Conservation (phyloP, 1,284 basidiomycete species). For the Austroboletus niveus region DNA sequence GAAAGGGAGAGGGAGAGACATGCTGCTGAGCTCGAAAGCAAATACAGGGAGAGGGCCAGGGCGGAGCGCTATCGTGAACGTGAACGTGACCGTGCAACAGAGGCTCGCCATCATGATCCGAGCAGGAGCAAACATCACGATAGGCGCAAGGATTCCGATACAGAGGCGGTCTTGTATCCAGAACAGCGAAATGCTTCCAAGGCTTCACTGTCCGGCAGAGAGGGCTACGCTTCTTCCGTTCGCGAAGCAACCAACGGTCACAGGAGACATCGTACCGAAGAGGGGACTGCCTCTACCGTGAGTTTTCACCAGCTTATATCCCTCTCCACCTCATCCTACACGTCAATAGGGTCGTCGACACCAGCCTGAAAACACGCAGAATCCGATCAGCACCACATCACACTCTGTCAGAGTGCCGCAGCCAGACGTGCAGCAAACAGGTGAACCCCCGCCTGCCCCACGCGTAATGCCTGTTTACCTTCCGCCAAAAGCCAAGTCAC, state of each 20-base stretch:
- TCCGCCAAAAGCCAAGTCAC: slow-evolving; percentile 34
- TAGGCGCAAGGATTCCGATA: slow-evolving; percentile 34
- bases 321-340: slow-evolving; percentile 8
- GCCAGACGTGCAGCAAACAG: slow-evolving; percentile 23
- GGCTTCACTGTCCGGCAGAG: slow-evolving; percentile 29
- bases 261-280: slow-evolving; percentile 34
- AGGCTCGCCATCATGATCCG: slow-evolving; percentile 25
- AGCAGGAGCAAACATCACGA: slow-evolving; percentile 23
- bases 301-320: slow-evolving; percentile 19
- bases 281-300: slow-evolving; percentile 28
- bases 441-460: slow-evolving; percentile 36
- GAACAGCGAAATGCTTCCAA: slow-evolving; percentile 31
- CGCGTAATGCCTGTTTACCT: slow-evolving; percentile 38
- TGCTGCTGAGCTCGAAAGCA: slow-evolving; percentile 25
- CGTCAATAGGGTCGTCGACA: slow-evolving; percentile 29
- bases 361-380: slow-evolving; percentile 31
- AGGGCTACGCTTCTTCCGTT: slow-evolving; percentile 20
- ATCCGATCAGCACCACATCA: slow-evolving; percentile 21
- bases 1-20: slow-evolving; percentile 22
- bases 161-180: slow-evolving; percentile 23
- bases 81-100: slow-evolving; percentile 26
- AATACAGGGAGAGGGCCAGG: slow-evolving; percentile 27
- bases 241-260: slow-evolving; percentile 29
- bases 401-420: slow-evolving; percentile 22
- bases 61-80: slow-evolving; percentile 30